Evolutionary conservation across 208 protist species (phyloP).

Genomic region (Crithidia expoeki): DNA sequence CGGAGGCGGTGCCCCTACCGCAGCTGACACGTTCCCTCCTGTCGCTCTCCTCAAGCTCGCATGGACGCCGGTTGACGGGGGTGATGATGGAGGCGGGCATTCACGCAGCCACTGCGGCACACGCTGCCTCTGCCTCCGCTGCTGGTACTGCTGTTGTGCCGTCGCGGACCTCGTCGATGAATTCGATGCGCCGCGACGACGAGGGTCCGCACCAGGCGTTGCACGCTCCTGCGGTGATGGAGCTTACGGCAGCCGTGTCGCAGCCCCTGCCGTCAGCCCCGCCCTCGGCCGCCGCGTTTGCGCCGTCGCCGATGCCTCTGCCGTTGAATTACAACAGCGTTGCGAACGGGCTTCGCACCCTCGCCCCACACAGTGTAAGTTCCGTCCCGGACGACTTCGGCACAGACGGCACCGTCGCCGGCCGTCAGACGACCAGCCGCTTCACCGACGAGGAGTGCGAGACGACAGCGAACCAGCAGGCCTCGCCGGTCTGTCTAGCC

Average conservation of each 20-base stretch:
- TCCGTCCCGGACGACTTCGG: neutral
- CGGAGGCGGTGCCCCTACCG: constrained; percentile 10
- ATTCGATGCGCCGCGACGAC: constrained; percentile 25
- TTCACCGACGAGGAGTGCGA: constrained; percentile 7
- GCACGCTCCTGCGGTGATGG: neutral
- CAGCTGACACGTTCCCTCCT: neutral
- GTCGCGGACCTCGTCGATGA: constrained; percentile 18
- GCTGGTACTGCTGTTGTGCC: neutral
- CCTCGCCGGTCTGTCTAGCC: neutral
- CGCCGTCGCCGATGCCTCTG: neutral
- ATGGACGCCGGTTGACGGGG: constrained; percentile 11
- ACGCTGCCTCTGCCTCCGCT: neutral
- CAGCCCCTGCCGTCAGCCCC: constrained; percentile 11
- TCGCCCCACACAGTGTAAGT: neutral
- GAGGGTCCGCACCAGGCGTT: constrained; percentile 10
- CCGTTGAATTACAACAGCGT: constrained; percentile 8
- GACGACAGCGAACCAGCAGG: neutral
- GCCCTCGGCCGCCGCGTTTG: neutral
- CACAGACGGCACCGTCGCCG: neutral
- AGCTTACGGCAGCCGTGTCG: neutral
- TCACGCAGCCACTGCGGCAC: neutral
- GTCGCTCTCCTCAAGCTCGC: constrained; percentile 23
- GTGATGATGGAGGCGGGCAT: constrained; percentile 3
- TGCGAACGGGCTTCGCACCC: neutral
- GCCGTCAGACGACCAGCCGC: constrained; percentile 7